These are phyloP conservation scores for Eustoma russellianum DNA, from an alignment of 257 asterid species.

Conservation along the genomic window DNA sequence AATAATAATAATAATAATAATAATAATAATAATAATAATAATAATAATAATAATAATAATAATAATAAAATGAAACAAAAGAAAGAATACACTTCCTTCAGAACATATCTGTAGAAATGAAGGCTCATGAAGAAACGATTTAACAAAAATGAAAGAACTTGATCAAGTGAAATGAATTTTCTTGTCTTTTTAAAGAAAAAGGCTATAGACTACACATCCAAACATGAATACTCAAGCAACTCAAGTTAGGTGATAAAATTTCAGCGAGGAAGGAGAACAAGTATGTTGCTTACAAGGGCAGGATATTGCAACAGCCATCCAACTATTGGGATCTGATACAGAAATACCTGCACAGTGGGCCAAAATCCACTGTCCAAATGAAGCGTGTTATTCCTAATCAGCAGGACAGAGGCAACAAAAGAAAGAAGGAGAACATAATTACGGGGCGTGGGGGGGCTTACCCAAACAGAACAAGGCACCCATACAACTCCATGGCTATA, in stretches of 20 bases:
- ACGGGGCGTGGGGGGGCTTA: conserved; percentile 17
- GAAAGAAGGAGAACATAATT: conserved; percentile 2
- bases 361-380: conserved; percentile 55
- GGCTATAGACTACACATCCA: neutral
- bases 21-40: too few species aligned
- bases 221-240: neutral
- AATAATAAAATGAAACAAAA: too few species aligned
- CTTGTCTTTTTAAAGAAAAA: too few species aligned
- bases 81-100: too few species aligned
- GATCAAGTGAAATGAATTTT: too few species aligned
- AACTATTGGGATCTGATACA: conserved; percentile 67
- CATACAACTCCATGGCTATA: conserved; percentile 53
- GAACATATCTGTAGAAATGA: too few species aligned
- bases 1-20: too few species aligned
- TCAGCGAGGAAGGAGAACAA: neutral
- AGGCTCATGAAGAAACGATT: too few species aligned
- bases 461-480: conserved; percentile 64
- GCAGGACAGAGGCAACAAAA: neutral
- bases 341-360: conserved; percentile 75
- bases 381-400: neutral
- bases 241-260: neutral
- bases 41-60: too few species aligned
- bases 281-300: conserved; percentile 36
- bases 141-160: too few species aligned
- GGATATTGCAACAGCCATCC: conserved; percentile 77